Percentiles rank a stretch among this genome's conserved stretches.
phyloP scores from a whole-genome alignment of 345 rosid genomes.

The Moricandia moricandioides region DNA sequence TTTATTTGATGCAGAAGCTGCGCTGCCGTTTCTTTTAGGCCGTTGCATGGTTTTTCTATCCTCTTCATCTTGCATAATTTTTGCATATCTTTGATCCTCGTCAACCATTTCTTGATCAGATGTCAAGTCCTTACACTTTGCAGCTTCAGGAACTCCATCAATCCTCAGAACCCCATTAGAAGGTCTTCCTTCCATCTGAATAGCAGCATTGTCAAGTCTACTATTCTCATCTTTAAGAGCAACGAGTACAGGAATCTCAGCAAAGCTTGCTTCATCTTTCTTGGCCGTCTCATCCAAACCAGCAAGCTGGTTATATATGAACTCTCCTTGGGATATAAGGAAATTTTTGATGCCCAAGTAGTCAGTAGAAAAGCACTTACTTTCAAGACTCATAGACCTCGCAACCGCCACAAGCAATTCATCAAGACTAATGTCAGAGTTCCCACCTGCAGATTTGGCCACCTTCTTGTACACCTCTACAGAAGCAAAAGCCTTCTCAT shows the following conservation, averaged over 20 bases:
- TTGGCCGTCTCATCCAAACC: conserved; percentile 63
- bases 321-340: conserved; percentile 65
- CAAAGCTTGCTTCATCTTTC: conserved; percentile 40
- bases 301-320: conserved; percentile 57
- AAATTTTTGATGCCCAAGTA: conserved; percentile 47
- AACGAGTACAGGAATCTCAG: conserved; percentile 51
- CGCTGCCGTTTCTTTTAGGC: conserved; percentile 44
- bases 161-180: conserved; percentile 43
- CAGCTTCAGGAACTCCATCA: conserved; percentile 38
- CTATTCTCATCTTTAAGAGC: conserved; percentile 52
- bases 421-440: conserved; percentile 55
- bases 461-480: conserved; percentile 60
- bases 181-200: conserved; percentile 19
- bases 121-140: conserved; percentile 19
- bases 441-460: conserved; percentile 54
- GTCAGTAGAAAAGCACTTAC: conserved; percentile 47
- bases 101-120: conserved; percentile 6
- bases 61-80: conserved; percentile 71
- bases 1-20: conserved; percentile 47
- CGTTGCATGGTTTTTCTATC: conserved; percentile 51
- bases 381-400: conserved; percentile 49
- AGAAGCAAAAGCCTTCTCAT: conserved; percentile 56
- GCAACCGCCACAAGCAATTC: conserved; percentile 62
- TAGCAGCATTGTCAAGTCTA: conserved; percentile 32
- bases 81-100: conserved; percentile 68